Percentiles rank a stretch among this genome's conserved stretches.
Conservation (phyloP, 768 basidiomycete genomes). For the Mycena metata region DNA sequence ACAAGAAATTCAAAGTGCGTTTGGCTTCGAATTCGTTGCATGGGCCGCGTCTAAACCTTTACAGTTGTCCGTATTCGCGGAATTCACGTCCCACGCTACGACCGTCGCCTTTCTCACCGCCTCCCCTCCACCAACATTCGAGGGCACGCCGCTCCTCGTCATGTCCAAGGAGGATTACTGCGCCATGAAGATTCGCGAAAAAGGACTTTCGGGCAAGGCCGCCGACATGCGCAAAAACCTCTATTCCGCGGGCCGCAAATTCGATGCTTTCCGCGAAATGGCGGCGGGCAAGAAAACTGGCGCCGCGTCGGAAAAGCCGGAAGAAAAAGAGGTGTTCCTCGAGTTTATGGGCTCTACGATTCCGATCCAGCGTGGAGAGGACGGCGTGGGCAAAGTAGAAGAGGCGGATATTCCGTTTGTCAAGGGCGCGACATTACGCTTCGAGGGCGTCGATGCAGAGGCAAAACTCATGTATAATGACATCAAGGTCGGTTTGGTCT, state of each 20-base stretch:
- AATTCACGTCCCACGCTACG: constrained; percentile 80
- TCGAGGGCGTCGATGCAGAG: constrained; percentile 69
- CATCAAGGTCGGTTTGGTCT: constrained; percentile 58
- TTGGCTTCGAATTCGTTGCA: not conserved
- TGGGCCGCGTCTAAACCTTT: not conserved
- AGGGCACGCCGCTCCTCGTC: constrained; percentile 79
- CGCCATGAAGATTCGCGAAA: constrained; percentile 96
- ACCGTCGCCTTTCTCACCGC: constrained; percentile 83
- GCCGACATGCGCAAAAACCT: constrained; percentile 70
- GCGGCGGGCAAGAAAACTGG: constrained; percentile 51
- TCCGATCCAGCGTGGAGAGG: constrained; percentile 72
- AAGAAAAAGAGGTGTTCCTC: constrained; percentile 68
- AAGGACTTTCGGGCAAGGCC: constrained; percentile 84
- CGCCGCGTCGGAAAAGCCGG: constrained; percentile 48
- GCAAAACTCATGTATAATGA: constrained; percentile 56
- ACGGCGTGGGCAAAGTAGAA: constrained; percentile 73
- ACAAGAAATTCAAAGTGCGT: constrained; percentile 39
- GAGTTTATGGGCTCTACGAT: constrained; percentile 83
- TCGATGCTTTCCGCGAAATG: constrained; percentile 87
- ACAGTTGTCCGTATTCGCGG: constrained; percentile 83
- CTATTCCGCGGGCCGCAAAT: constrained; percentile 67
- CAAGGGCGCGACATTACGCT: constrained; percentile 67
- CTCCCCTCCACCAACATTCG: constrained; percentile 86
- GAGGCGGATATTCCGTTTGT: constrained; percentile 70
- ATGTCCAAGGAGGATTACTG: constrained; percentile 97